Evolutionary conservation across 176 grass and related monocot genomes (phyloP).

Genomic region (Ananas comosus): DNA sequence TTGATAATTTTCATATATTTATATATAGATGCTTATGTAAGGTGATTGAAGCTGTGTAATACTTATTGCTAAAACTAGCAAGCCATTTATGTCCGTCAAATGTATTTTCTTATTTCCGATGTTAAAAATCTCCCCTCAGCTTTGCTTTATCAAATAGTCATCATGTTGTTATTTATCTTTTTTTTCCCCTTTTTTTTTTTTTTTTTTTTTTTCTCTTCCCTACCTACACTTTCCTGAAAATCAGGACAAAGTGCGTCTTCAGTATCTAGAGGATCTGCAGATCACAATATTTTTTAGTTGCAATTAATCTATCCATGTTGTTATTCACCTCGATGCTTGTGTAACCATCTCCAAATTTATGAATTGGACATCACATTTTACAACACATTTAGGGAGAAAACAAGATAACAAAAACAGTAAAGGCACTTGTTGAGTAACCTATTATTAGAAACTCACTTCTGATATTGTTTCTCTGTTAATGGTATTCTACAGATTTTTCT

Average conservation of each 20-base stretch:
- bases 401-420: too few species aligned
- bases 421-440: too few species aligned
- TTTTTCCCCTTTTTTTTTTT: too few species aligned
- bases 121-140: neutral
- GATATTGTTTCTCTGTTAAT: neutral
- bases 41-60: neutral
- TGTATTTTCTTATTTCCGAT: neutral
- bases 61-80: neutral
- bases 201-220: too few species aligned
- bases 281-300: neutral
- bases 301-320: neutral
- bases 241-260: neutral
- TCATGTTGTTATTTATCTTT: neutral
- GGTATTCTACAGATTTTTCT: constrained; percentile 68
- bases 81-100: neutral
- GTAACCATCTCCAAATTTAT: neutral
- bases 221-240: too few species aligned
- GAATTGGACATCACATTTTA: neutral
- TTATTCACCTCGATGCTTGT: neutral
- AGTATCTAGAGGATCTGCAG: neutral
- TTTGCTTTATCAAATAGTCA: neutral
- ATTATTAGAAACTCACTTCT: too few species aligned
- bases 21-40: neutral
- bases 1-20: neutral
- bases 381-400: neutral